Conservation (phyloP, 805 yeast species). For the Nakazawaea sp. region DNA sequence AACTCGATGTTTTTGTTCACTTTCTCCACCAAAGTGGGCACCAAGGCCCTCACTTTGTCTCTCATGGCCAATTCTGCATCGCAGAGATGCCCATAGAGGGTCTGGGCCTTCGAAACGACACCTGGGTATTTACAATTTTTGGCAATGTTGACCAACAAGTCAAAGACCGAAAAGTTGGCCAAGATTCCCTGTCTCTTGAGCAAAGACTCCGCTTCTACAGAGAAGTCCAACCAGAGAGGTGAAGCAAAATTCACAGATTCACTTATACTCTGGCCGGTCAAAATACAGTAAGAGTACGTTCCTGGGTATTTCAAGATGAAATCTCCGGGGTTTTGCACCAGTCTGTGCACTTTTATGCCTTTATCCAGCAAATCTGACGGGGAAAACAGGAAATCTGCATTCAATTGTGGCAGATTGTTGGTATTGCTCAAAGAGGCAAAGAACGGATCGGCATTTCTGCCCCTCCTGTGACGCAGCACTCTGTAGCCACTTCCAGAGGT, state of each 20-base stretch:
- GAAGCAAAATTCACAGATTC: constrained; percentile 57
- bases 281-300: constrained; percentile 41
- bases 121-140: constrained; percentile 33
- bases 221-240: constrained; percentile 44
- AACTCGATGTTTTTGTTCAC: constrained; percentile 23
- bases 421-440: constrained; percentile 2
- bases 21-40: constrained; percentile 27
- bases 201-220: constrained; percentile 47
- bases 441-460: constrained; percentile 3
- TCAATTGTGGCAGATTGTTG: constrained; percentile 15
- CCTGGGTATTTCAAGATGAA: constrained; percentile 51
- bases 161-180: constrained; percentile 47
- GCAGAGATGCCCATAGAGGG: constrained; percentile 26
- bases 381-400: constrained; percentile 40
- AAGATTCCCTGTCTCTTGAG: constrained; percentile 35
- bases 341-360: constrained; percentile 41
- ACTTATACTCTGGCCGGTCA: constrained; percentile 49
- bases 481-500: neutral
- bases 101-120: constrained; percentile 26
- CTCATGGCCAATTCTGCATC: constrained; percentile 39
- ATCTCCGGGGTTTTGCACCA: constrained; percentile 58
- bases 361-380: constrained; percentile 39
- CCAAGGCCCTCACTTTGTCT: constrained; percentile 23
- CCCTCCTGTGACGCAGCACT: neutral
- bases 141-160: constrained; percentile 40